Conservation (phyloP, 306 rosid species). For the Quercus wislizeni region DNA sequence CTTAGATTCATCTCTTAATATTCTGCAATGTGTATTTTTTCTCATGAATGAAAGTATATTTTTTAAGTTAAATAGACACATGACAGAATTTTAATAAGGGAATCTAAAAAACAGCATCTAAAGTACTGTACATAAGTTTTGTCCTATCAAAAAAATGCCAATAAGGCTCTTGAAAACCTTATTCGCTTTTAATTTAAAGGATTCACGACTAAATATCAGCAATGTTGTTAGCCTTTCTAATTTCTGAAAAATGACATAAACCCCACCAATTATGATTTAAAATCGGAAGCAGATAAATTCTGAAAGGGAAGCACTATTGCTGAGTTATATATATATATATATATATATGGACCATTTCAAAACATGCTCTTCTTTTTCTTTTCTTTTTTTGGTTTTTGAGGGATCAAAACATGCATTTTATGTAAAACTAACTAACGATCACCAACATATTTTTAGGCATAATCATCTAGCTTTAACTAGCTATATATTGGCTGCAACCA, state of each 20-base stretch:
- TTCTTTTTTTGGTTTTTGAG: too few relatives aligned
- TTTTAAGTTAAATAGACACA: too few relatives aligned
- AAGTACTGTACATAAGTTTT: too few relatives aligned
- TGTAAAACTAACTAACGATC: neutral
- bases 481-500: neutral
- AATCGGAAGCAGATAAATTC: neutral
- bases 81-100: fast-evolving
- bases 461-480: neutral
- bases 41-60: too few relatives aligned
- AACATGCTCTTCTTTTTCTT: neutral
- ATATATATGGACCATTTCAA: neutral
- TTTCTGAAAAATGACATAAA: neutral
- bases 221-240: neutral
- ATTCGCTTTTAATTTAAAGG: neutral
- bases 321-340: neutral
- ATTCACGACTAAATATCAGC: neutral
- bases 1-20: too few relatives aligned
- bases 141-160: too few relatives aligned
- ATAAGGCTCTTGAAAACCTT: neutral
- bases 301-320: neutral
- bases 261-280: neutral
- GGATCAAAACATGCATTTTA: neutral
- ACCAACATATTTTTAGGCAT: neutral
- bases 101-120: fast-evolving
- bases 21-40: fast-evolving